Conservation (phyloP, 1,139 yeast genomes). For the Geotrichum histeridarum region DNA sequence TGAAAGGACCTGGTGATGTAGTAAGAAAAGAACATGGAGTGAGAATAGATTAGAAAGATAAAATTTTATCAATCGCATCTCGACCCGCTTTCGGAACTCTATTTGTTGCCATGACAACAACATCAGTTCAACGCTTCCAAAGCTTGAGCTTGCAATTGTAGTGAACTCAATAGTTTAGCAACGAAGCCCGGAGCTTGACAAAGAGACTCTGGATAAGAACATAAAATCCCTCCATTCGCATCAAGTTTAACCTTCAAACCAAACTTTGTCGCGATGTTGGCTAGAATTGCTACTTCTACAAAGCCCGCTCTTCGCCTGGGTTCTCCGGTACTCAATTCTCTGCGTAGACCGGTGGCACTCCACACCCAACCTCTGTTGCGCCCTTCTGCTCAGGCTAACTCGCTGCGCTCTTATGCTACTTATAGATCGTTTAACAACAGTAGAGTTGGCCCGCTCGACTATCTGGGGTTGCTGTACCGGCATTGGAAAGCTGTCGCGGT, state of each 20-base stretch:
- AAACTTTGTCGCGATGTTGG: too few relatives aligned
- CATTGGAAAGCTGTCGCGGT: conserved; percentile 18
- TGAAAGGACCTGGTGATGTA: neutral
- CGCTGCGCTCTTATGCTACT: conserved; percentile 13
- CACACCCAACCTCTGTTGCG: too few relatives aligned
- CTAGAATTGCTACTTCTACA: neutral
- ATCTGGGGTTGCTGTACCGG: conserved; percentile 8
- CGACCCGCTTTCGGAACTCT: neutral
- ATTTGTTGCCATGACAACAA: conserved; percentile 1
- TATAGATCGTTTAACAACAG: conserved; percentile 16
- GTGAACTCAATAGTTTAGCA: too few relatives aligned
- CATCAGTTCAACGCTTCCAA: neutral
- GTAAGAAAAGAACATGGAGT: neutral
- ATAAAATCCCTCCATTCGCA: too few relatives aligned
- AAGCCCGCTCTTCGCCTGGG: neutral
- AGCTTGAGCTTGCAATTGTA: too few relatives aligned
- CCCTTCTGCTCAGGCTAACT: neutral
- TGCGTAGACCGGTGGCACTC: neutral
- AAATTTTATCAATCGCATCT: conserved; percentile 9
- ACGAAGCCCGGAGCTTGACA: too few relatives aligned
- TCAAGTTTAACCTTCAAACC: too few relatives aligned
- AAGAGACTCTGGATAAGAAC: too few relatives aligned
- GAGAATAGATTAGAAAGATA: neutral
- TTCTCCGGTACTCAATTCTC: neutral
- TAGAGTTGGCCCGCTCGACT: conserved; percentile 5